Evolutionary conservation across 1,139 yeast genomes (phyloP).

Genomic region (Magnusiomyces tetraspermus): DNA sequence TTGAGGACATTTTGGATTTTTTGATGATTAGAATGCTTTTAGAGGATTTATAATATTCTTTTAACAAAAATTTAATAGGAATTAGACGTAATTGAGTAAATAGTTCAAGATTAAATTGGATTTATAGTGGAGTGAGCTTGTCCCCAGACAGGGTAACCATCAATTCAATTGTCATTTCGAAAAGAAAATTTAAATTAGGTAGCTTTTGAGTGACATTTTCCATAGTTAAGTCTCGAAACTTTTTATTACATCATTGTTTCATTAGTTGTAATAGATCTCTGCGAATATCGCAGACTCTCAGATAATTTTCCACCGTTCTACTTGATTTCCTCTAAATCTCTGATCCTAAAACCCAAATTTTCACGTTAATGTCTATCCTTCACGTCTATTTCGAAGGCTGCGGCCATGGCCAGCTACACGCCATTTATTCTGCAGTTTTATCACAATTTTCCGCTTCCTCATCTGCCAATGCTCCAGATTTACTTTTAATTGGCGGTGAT

Average conservation of each 20-base stretch:
- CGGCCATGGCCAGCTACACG: conserved; percentile 73
- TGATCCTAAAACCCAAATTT: background rate
- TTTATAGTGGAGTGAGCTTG: no score
- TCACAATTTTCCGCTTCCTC: conserved; percentile 15
- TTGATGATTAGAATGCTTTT: no score
- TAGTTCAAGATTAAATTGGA: no score
- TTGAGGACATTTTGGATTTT: no score
- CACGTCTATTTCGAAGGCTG: conserved; percentile 64
- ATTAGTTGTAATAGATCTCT: no score
- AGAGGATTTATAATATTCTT: no score
- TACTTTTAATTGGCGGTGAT: conserved; percentile 83
- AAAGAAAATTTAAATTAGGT: background rate
- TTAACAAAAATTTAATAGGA: no score
- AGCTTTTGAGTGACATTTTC: background rate
- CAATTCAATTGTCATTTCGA: background rate
- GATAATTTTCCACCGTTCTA: background rate
- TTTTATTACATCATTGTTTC: no score
- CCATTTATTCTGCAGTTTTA: conserved; percentile 42
- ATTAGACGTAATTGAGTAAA: no score
- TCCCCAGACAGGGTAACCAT: no score
- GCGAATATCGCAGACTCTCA: background rate
- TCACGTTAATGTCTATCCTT: background rate
- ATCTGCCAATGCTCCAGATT: conserved; percentile 36
- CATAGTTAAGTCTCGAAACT: no score
- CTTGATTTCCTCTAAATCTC: background rate